phyloP scores from a whole-genome alignment of 768 basidiomycete genomes.

The Amanita rimosa region DNA sequence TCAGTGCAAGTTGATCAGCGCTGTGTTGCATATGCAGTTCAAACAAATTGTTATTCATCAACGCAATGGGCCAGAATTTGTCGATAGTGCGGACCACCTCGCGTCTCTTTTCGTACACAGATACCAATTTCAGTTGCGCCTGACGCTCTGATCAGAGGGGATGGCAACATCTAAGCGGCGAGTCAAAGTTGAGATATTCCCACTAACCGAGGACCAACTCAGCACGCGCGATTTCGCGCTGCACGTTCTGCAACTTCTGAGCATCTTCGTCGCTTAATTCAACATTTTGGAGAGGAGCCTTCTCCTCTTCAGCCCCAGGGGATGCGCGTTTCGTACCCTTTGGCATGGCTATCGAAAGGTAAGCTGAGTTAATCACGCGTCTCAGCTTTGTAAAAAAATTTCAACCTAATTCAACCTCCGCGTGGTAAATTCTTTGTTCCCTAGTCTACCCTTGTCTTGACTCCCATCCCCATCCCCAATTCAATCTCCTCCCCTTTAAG shows the following conservation, averaged over 20 bases:
- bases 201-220: conserved; percentile 65
- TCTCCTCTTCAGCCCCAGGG: conserved; percentile 69
- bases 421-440: conserved; percentile 1
- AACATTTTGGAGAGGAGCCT: conserved; percentile 53
- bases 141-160: conserved; percentile 41
- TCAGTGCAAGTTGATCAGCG: conserved; percentile 72
- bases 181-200: conserved; percentile 3
- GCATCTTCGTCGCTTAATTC: conserved; percentile 67
- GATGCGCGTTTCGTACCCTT: conserved; percentile 66
- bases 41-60: conserved; percentile 62
- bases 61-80: conserved; percentile 80
- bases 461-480: conserved; percentile 57
- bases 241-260: conserved; percentile 49
- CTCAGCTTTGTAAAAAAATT: conserved; percentile 15
- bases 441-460: conserved; percentile 63
- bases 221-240: conserved; percentile 58
- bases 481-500: conserved; percentile 23
- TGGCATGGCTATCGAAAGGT: conserved; percentile 19
- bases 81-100: conserved; percentile 50
- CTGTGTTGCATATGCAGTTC: conserved; percentile 58
- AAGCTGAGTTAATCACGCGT: conserved; percentile 9
- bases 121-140: conserved; percentile 41
- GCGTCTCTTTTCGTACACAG: conserved; percentile 65
- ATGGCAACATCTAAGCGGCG: neutral
- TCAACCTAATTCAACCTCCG: conserved; percentile 18